phyloP scores from a whole-genome alignment of 2,329 filamentous ascomycete genomes.

The Trichoderma arundinaceum region DNA sequence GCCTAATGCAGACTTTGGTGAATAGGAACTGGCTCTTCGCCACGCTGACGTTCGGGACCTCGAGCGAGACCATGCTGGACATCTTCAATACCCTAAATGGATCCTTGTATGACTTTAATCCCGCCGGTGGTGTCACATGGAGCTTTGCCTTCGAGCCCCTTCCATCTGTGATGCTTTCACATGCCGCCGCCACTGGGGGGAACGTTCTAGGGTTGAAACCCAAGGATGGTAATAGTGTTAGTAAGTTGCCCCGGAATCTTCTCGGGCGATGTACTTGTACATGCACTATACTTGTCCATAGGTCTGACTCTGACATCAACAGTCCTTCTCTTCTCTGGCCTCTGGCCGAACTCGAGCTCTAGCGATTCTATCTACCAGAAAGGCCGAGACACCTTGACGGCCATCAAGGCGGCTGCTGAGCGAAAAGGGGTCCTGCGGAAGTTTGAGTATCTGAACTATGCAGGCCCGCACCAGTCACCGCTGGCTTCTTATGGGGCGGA shows the following conservation, averaged over 20 bases:
- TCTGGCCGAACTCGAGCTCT: slow-evolving; percentile 21
- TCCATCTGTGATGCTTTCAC: slow-evolving; percentile 19
- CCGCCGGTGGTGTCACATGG: slow-evolving; percentile 9
- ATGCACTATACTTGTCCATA: not conserved
- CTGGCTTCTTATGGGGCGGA: slow-evolving; percentile 8
- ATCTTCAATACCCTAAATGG: slow-evolving; percentile 16
- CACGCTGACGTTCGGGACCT: slow-evolving; percentile 8
- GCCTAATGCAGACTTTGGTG: not conserved
- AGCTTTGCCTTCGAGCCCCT: slow-evolving; percentile 22
- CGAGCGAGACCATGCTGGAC: slow-evolving; percentile 17
- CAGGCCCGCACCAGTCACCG: slow-evolving; percentile 7
- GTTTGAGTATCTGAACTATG: slow-evolving; percentile 25
- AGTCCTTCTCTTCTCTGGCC: slow-evolving; percentile 20
- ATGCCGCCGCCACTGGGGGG: not conserved
- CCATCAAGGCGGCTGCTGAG: not conserved
- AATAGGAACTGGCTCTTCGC: slow-evolving; percentile 21
- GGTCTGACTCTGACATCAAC: not conserved
- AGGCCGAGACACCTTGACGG: slow-evolving; percentile 11
- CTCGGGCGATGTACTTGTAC: not conserved
- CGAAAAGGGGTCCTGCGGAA: slow-evolving; percentile 5
- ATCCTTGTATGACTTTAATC: slow-evolving; percentile 18
- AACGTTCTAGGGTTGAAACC: slow-evolving; percentile 5
- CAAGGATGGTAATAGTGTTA: slow-evolving; percentile 8
- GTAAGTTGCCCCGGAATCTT: slow-evolving; percentile 4
- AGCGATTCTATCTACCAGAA: slow-evolving; percentile 1